Evolutionary conservation across 306 rosid species (phyloP).

Genomic region (Benincasa hispida): DNA sequence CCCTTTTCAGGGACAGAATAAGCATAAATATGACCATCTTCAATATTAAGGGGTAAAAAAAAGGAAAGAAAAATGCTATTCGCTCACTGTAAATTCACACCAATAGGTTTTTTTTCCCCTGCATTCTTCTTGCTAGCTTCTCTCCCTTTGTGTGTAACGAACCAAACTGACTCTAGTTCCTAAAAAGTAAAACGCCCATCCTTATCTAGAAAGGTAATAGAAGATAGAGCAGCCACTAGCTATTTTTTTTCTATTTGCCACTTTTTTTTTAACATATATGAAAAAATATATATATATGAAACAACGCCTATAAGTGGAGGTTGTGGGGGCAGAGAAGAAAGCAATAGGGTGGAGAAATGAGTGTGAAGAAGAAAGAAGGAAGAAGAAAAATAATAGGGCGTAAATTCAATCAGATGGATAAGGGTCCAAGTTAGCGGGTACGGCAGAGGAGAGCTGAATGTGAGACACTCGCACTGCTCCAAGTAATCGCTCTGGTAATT

Average conservation of each 20-base stretch:
- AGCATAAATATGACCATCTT: not conserved
- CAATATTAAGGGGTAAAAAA: not conserved
- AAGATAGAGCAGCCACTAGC: not conserved
- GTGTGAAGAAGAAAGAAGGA: not conserved
- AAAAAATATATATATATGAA: not conserved
- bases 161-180: not conserved
- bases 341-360: not conserved
- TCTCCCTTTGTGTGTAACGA: not conserved
- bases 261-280: not conserved
- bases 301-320: not conserved
- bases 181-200: not conserved
- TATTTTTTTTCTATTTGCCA: not conserved
- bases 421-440: slow-evolving; percentile 56
- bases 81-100: not conserved
- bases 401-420: slow-evolving; percentile 33
- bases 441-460: slow-evolving; percentile 63
- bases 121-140: not conserved
- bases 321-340: not conserved
- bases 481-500: slow-evolving; percentile 87
- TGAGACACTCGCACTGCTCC: slow-evolving; percentile 95
- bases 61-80: not conserved
- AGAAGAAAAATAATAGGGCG: not conserved
- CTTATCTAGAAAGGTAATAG: not conserved
- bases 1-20: not conserved
- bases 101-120: not conserved